Percentiles rank a stretch among this genome's conserved stretches.
phyloP scores from a whole-genome alignment of 2,329 filamentous ascomycete species.

The Chaetomiaceae sp. region DNA sequence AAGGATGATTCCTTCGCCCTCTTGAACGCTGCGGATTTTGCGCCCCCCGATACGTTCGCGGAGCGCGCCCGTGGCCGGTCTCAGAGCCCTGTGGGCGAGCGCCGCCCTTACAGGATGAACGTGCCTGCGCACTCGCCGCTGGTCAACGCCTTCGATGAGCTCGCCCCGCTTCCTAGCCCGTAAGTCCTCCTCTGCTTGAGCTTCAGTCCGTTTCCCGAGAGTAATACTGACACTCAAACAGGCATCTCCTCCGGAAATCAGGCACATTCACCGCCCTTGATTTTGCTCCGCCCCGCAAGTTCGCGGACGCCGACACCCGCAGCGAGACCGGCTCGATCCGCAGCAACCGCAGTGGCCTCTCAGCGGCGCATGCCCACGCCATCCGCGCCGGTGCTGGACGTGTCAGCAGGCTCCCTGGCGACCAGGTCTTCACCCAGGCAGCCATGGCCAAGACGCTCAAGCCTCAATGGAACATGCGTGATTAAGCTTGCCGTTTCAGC shows the following conservation, averaged over 20 bases:
- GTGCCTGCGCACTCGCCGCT: conserved; percentile 74
- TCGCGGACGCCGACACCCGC: conserved; percentile 57
- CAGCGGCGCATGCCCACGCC: conserved; percentile 61
- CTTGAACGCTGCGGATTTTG: conserved; percentile 72
- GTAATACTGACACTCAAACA: conserved; percentile 32
- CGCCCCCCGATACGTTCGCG: conserved; percentile 64
- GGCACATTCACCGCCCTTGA: conserved; percentile 74
- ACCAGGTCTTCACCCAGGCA: conserved; percentile 72
- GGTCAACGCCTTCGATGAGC: conserved; percentile 79
- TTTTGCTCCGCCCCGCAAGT: conserved; percentile 73
- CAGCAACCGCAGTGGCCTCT: conserved; percentile 75
- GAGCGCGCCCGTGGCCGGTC: conserved; percentile 67
- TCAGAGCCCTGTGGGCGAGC: conserved; percentile 60
- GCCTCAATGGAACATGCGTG: conserved; percentile 54
- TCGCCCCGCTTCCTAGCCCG: conserved; percentile 82
- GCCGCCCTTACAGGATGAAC: conserved; percentile 68
- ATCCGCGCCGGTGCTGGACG: conserved; percentile 81
- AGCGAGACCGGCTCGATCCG: conserved; percentile 64
- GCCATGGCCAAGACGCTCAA: conserved; percentile 60
- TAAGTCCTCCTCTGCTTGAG: conserved; percentile 49
- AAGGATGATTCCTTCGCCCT: conserved; percentile 74
- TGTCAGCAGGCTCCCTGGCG: conserved; percentile 76
- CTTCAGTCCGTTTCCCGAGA: too few relatives aligned
- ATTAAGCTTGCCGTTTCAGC: conserved; percentile 18
- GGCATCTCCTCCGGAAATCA: conserved; percentile 70